Evolutionary conservation across 2,329 filamentous ascomycete genomes (phyloP).

Genomic region (Talaromyces rugulosus): DNA sequence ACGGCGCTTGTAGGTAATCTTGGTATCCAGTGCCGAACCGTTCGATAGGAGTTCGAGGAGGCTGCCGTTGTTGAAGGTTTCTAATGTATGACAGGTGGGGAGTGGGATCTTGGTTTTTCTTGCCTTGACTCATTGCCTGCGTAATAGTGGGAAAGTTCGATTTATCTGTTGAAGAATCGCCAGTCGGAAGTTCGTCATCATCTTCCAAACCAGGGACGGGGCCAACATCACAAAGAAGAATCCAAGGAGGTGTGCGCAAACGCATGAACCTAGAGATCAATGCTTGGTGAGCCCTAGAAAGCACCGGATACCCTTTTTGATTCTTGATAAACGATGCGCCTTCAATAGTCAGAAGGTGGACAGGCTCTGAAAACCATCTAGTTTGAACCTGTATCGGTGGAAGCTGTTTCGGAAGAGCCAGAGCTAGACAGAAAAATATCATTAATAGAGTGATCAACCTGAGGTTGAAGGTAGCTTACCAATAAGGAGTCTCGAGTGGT

Average conservation of each 20-base stretch:
- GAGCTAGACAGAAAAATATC: conserved; percentile 36
- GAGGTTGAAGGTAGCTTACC: conserved; percentile 57
- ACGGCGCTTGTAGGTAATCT: conserved; percentile 90
- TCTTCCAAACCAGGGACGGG: conserved; percentile 47
- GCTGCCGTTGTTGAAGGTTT: conserved; percentile 78
- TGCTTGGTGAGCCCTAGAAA: conserved; percentile 56
- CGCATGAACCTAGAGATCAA: conserved; percentile 56
- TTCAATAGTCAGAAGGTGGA: conserved; percentile 54
- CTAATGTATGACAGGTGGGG: conserved; percentile 76
- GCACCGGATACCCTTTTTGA: conserved; percentile 54
- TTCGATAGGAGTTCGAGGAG: conserved; percentile 59
- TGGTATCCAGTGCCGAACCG: conserved; percentile 71
- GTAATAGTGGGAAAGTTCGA: conserved; percentile 64
- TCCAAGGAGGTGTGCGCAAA: conserved; percentile 55
- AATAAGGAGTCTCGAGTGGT: conserved; percentile 73
- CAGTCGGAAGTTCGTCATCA: conserved; percentile 15
- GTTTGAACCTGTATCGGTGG: conserved; percentile 54
- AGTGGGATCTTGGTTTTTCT: conserved; percentile 53
- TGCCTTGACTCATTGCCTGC: conserved; percentile 54
- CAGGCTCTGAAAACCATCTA: conserved; percentile 61
- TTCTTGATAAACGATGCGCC: conserved; percentile 55
- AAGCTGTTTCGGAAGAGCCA: conserved; percentile 57
- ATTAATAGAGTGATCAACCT: not conserved
- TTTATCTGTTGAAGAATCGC: conserved; percentile 18
- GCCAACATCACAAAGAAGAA: conserved; percentile 57